These are phyloP conservation scores for Spathaspora passalidarum DNA, from an alignment of 805 yeast species.

Conservation along the genomic window DNA sequence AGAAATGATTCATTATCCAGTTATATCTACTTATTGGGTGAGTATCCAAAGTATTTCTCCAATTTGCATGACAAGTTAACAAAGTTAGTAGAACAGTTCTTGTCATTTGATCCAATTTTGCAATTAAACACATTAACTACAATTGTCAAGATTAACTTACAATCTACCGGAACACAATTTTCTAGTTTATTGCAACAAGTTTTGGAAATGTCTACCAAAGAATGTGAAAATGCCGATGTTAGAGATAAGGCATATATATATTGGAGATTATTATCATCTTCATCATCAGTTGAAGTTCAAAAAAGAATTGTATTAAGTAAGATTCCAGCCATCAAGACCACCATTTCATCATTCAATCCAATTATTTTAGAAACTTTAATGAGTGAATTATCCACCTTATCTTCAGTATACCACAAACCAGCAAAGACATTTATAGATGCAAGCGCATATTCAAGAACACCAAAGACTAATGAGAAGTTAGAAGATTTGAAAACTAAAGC, in stretches of 20 bases:
- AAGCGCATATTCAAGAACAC: constrained; percentile 29
- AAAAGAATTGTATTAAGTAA: constrained; percentile 55
- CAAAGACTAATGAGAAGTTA: constrained; percentile 26
- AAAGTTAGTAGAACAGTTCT: constrained; percentile 48
- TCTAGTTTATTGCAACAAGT: constrained; percentile 52
- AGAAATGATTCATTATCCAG: constrained; percentile 53
- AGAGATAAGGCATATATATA: constrained; percentile 77
- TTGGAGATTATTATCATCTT: constrained; percentile 69
- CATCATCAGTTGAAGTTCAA: constrained; percentile 38
- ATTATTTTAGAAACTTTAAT: constrained; percentile 64
- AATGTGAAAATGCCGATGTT: constrained; percentile 70
- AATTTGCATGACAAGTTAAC: constrained; percentile 46
- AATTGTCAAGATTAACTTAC: constrained; percentile 53
- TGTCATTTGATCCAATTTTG: constrained; percentile 56
- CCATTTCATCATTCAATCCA: constrained; percentile 70
- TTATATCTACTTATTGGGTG: constrained; percentile 71
- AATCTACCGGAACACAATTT: constrained; percentile 15
- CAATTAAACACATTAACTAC: constrained; percentile 61
- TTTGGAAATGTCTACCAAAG: constrained; percentile 60
- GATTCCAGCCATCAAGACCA: constrained; percentile 69
- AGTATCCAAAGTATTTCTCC: constrained; percentile 61
- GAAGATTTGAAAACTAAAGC: constrained; percentile 81
- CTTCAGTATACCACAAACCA: constrained; percentile 89
- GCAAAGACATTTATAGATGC: constrained; percentile 57
- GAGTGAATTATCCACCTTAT: constrained; percentile 74